Conservation (phyloP, 352 stramenopile genomes). For the Globisporangium mamillatum region DNA sequence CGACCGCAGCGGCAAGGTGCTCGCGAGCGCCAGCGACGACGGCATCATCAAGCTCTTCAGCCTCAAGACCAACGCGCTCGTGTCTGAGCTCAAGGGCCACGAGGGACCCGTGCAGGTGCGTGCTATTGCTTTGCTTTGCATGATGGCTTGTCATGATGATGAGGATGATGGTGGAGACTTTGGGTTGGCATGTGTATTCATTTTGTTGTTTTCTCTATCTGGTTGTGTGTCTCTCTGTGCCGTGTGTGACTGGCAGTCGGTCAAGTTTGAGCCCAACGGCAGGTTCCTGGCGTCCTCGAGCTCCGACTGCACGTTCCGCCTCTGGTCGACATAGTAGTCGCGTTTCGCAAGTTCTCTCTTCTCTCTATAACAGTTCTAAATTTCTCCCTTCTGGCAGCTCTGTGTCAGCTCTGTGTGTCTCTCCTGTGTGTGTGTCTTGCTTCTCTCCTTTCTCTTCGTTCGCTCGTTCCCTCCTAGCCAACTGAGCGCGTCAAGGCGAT, state of each 20-base stretch:
- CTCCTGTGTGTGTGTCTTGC: background rate
- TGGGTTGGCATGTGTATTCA: slow-evolving; percentile 15
- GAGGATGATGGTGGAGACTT: slow-evolving; percentile 13
- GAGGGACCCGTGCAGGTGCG: slow-evolving; percentile 92
- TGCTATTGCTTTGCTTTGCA: slow-evolving; percentile 20
- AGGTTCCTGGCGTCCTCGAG: slow-evolving; percentile 89
- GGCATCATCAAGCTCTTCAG: slow-evolving; percentile 88
- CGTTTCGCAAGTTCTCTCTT: background rate
- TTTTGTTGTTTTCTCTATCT: slow-evolving; percentile 3
- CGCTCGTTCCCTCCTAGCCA: background rate
- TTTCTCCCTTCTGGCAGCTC: slow-evolving; percentile 13
- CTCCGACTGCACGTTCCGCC: slow-evolving; percentile 91
- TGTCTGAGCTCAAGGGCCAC: slow-evolving; percentile 86
- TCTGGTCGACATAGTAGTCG: slow-evolving; percentile 70
- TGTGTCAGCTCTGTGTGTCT: background rate
- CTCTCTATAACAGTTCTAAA: slow-evolving; percentile 12
- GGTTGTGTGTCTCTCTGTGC: slow-evolving; percentile 1
- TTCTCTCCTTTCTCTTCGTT: slow-evolving; percentile 5
- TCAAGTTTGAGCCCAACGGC: slow-evolving; percentile 88
- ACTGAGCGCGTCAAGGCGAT: background rate
- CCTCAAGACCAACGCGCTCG: slow-evolving; percentile 62
- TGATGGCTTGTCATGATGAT: slow-evolving; percentile 18
- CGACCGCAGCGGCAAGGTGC: slow-evolving; percentile 83
- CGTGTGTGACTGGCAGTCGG: slow-evolving; percentile 40
- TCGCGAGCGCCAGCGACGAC: slow-evolving; percentile 90